These are phyloP conservation scores for Aureobasidium melanogenum DNA, from an alignment of 2,329 filamentous ascomycete species.

Conservation along the genomic window DNA sequence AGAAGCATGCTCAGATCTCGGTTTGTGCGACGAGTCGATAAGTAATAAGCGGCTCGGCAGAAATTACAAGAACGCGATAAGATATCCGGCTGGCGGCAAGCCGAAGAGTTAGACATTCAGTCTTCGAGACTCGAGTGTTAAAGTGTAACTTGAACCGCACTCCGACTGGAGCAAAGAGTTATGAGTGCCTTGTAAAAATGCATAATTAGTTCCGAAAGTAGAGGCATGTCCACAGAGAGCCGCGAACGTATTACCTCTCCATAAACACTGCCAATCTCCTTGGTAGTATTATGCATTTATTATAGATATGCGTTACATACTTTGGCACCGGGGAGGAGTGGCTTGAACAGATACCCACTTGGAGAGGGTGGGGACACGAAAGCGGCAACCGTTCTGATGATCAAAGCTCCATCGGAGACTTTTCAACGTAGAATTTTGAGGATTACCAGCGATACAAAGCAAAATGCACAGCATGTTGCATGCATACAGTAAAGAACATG, in stretches of 20 bases:
- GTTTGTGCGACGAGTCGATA: neutral
- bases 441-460: neutral
- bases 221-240: too few relatives aligned
- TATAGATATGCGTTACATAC: too few relatives aligned
- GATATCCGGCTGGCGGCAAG: neutral
- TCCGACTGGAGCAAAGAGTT: too few relatives aligned
- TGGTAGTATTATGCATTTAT: too few relatives aligned
- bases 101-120: neutral
- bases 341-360: conserved; percentile 1
- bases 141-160: too few relatives aligned
- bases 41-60: neutral
- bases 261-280: too few relatives aligned
- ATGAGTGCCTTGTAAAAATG: too few relatives aligned
- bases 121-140: too few relatives aligned
- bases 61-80: neutral
- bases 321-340: too few relatives aligned
- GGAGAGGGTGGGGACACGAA: neutral
- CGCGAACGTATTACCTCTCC: too few relatives aligned
- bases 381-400: neutral
- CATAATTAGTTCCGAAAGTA: too few relatives aligned
- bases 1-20: neutral
- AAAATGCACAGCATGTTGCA: neutral
- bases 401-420: neutral
- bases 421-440: neutral
- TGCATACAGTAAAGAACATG: neutral